Evolutionary conservation across 257 asterid species (phyloP), one percentile per base, ranked within the genome.

Genomic region (Solanum piurae): DNA sequence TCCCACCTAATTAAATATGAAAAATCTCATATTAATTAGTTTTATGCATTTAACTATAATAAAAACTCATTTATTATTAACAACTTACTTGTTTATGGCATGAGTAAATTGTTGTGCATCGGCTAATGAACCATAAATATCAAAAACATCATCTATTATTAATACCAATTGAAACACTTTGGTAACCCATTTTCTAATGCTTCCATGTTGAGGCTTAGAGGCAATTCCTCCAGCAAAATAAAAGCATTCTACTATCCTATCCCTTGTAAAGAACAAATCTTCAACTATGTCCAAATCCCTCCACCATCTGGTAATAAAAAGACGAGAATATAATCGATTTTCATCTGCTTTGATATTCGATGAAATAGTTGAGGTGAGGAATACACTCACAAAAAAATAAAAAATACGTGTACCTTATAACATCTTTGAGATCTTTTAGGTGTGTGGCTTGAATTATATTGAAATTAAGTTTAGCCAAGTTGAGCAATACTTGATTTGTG

Each of bases 381-480:
- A 55, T 55, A 55, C 2, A 55, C 25, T 20, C 11, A 55, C 0
- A 6, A 12, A 90, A 2, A 6, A 20, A 6, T 4, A 90, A 0
- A 49, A 5, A 14, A 16, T 4, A 2, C 9, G 60, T 94, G 3
- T 23, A 68, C 75, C 95, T 92, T 86, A 92, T 62, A 49, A 92
- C 87, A 7, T 92, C 92, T 89, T 91, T 93, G 7, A 95, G 93
- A 9, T 94, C 94, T 40, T 90, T 80, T 86, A 92, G 98, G 86
- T 93, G 96, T 52, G 90, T 88, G 84, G 88, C 88, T 90, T 95
- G 98, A 79, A 89, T 83, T 11, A 87, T 88, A 88, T 95, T 95
- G 82, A 92, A 95, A 87, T 95, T 94, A 76, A 95, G 94, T 60
- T 89, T 89, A 4, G 98, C 94, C n/a, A 94, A 86, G 16, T 91